Base-by-base conservation (phyloP, 192 early-diverging fungal species). In the Chytriomyces sp. region DNA sequence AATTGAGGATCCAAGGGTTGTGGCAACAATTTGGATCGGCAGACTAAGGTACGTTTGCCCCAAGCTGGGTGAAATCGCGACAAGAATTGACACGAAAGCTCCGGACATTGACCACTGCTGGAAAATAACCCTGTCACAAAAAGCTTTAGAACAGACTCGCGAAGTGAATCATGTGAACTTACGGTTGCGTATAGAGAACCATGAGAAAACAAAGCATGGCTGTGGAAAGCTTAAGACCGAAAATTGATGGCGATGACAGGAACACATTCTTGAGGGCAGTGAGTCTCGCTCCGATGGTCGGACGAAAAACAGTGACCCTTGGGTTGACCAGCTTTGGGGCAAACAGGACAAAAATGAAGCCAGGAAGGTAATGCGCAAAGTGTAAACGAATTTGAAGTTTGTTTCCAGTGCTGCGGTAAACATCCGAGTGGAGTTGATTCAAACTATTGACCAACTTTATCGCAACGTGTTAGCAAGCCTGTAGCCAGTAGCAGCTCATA, bases 11-110 rank as follows among this genome's bases (percentile, higher is more conserved):
- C 78, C 78, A 18, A 79, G 10, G 26, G 68, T 26, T 10, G 78
- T 57, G 16, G 71, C 63, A 50, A 65, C 20, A 59, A 79, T 50
- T 50, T 79, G 78, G 43, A 74, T 44, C 43, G 78, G 78, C 28
- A 72, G 64, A 45, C 69, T 63, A 26, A 67, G 45, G 60, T 74
- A 72, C 44, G 70, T 79, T 66, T 74, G 77, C 5, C 78, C 78
- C 49, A 79, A 35, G 5, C 62, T 67, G 5, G 78, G 78, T 7
- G 71, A 64, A 46, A 79, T 47, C 5, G 71, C 69, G 18, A 79
- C 78, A 7, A 79, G 43, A 9, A 79, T 16, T 8, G 71, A 50
- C 50, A 69, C 61, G 18, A 79, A n/a, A 44, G 63, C 13, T 23
- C 59, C 64, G 7, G 24, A 26, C 47, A 79, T 61, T 46, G 50